Conservation (phyloP, 2,329 filamentous ascomycete genomes). For the Nemania abortiva region DNA sequence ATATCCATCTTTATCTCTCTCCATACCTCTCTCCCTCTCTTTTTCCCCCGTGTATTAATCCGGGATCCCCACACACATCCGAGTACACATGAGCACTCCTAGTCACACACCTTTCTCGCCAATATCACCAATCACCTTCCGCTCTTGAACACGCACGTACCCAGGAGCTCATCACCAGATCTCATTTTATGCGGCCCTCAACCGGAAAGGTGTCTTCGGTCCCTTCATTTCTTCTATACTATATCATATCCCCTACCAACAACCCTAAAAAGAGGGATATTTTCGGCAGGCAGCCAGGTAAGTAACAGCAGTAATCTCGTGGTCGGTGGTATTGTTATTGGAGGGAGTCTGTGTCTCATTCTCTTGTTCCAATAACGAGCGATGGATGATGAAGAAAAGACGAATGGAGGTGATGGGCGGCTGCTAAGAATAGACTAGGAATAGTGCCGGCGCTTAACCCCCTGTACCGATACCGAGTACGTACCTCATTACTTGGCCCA, state of each 20-base stretch:
- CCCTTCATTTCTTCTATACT: neutral
- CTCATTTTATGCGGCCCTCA: neutral
- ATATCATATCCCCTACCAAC: neutral
- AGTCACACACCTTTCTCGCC: constrained; percentile 33
- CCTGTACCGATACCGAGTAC: constrained; percentile 22
- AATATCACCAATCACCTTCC: constrained; percentile 35
- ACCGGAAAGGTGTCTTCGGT: neutral
- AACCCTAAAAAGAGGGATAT: neutral
- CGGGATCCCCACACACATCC: constrained; percentile 33
- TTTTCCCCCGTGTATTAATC: constrained; percentile 5
- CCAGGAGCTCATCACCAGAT: constrained; percentile 34
- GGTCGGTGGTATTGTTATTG: constrained; percentile 1
- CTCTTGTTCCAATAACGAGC: neutral
- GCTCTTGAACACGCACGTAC: constrained; percentile 28
- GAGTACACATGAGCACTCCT: constrained; percentile 33
- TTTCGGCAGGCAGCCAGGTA: constrained; percentile 18
- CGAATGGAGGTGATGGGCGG: constrained; percentile 43
- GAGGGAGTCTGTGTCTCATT: neutral
- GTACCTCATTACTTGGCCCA: too few relatives aligned
- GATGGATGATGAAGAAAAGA: neutral
- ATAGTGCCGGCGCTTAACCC: constrained; percentile 50
- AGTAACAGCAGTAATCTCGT: neutral
- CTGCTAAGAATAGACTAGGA: constrained; percentile 50
- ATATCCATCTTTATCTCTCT: neutral
- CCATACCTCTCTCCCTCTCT: neutral